Evolutionary conservation across 768 basidiomycete genomes (phyloP).

Genomic region (Omphalotus guepiniiformis): DNA sequence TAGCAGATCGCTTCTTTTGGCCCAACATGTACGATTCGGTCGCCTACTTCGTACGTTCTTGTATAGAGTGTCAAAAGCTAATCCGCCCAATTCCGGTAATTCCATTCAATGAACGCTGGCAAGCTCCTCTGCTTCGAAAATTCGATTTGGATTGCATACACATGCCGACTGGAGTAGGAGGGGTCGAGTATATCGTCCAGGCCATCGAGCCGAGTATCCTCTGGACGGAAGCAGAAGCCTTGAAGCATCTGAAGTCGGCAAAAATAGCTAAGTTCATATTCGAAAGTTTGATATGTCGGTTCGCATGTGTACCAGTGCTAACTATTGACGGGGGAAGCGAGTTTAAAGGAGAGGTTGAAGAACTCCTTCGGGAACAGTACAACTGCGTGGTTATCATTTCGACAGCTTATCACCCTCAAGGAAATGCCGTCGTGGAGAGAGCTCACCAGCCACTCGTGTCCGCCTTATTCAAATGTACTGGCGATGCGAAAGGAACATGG

Average conservation of each 20-base stretch:
- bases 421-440: constrained; percentile 27
- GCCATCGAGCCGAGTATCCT: constrained; percentile 17
- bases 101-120: constrained; percentile 17
- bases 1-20: too few relatives aligned
- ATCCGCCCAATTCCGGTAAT: constrained; percentile 15
- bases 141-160: constrained; percentile 25
- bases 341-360: constrained; percentile 21
- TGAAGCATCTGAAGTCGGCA: constrained; percentile 8
- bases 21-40: too few relatives aligned
- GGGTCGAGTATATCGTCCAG: constrained; percentile 22
- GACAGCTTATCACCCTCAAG: constrained; percentile 23
- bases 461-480: constrained; percentile 17
- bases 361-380: constrained; percentile 19
- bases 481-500: constrained; percentile 19
- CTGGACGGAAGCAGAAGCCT: constrained; percentile 20
- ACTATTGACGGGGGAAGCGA: constrained; percentile 26
- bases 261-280: constrained; percentile 26
- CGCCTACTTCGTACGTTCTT: too few relatives aligned
- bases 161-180: constrained; percentile 22
- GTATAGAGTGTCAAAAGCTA: too few relatives aligned
- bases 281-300: constrained; percentile 24
- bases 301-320: constrained; percentile 14
- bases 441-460: constrained; percentile 20
- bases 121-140: constrained; percentile 18
- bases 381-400: constrained; percentile 22